Evolutionary conservation across 2,329 filamentous ascomycete species (phyloP), one percentile per base, ranked within the genome.

Genomic region (Penicillium sp.): DNA sequence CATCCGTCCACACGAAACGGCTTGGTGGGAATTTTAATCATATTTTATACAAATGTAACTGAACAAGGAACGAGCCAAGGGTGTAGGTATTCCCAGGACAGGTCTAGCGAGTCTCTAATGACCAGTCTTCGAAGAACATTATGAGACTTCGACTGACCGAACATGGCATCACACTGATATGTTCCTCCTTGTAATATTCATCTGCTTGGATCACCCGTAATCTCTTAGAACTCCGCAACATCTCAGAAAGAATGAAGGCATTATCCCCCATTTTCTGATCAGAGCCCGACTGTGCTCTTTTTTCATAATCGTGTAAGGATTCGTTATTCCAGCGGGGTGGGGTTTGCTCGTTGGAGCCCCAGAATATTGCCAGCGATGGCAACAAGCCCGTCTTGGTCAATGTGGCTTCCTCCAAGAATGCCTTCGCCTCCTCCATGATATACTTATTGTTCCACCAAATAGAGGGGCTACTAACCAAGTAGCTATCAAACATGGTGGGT

Each of bases 371-470:
- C n/a, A 64, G 29, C 9, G 60, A 48, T 2, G 73, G 66, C 0
- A 63, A 54, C 11, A 14, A 23, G 13, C 11, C 39, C 7, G n/a
- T 44, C 3, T 13, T 31, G 26, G 14, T 10, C 16, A 10, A 63
- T 64, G 5, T 64, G 53, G 56, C 58, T 5, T 55, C 40, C 2
- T 58, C 42, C 2, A 67, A 39, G 33, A 76, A 75, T 0, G 31
- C 26, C 3, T 60, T 68, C n/a, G 68, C 69, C 16, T 72, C 67
- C 2, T 63, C 54, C 7, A 75, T 52, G 13, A 81, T 71, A 52
- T 71, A 79, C 2, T 67, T 61, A 18, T 74, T 60, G 60, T 81
- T 79, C 75, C 77, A 83, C 72, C 73, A 80, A 3, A 80, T 75
- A 0, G 74, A 76, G 0, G 79, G 79, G 36, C 79, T 81, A n/a